Base-by-base conservation (phyloP, 2,329 filamentous ascomycete genomes). In the Leptoxyphium fumago region DNA sequence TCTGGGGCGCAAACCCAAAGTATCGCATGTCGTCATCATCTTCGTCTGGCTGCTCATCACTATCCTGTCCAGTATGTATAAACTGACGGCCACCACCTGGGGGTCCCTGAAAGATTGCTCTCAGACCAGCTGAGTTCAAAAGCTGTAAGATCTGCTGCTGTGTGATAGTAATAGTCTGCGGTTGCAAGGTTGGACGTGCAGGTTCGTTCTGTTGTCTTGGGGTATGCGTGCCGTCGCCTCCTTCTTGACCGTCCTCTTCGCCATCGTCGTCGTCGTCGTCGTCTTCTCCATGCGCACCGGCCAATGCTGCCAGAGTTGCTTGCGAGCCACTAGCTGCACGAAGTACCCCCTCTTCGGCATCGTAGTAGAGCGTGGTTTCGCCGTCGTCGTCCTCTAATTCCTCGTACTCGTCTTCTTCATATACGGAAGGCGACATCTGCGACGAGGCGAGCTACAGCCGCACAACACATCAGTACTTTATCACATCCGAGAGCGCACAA, bases 91-190 rank as follows among this genome's bases (percentile, higher is more conserved):
- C 8, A 39, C 43, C 29, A 61, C 32, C 32, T 13, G 13, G 13
- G 9, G 15, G 11, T 13, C 3, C 15, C 9, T 59, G 46, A 60
- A 78, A 68, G 38, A 78, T 66, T 29, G 70, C 68, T 43, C 70
- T 68, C 5, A 79, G 59, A 29, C 73, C 72, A 43, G 66, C 64
- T 29, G 70, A 62, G 7, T 71, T 68, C n/a, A 78, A 64, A 15
- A 78, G 54, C 49, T 71, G 70, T 48, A 77, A 62, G 40, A 78
- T 64, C 48, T 74, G 68, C 29, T 68, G 63, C 44, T 67, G 65
- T 26, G 64, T 69, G 50, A 70, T 36, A 38, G 21, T 28, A n/a
- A 26, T 14, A 30, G 28, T 29, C 34, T 34, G 14, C 40, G 14
- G 29, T 30, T 41, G 29, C 38, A 50, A 45, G 45, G 38, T 38